Base-by-base conservation (phyloP, 2,329 filamentous ascomycete species). In the Aspergillus ruber region DNA sequence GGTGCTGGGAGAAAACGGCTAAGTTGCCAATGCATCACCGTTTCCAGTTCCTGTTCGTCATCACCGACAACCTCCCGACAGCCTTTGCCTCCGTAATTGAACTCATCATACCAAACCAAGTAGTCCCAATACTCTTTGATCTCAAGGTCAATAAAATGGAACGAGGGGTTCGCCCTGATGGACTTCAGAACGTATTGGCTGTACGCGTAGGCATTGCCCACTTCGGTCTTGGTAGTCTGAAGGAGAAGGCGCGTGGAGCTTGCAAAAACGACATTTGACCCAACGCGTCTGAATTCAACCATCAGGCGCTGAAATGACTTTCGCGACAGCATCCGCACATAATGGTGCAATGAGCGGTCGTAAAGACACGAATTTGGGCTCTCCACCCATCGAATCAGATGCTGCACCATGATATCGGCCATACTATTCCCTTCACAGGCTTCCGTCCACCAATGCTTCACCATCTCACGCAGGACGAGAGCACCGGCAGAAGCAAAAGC, bases 61-160 rank as follows among this genome's bases (percentile, higher is more conserved):
- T 76, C 76, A 56, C 84, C 83, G 6, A 86, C 77, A 3, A 96
- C 87, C 59, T 93, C 82, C 43, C 85, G 82, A 56, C 89, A 95
- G 3, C 88, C 93, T 62, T 94, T 94, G 51, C 93, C 93, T 47
- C 93, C 94, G 61, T 97, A 97, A 74, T 99, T 98, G 76, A 91
- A 96, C 69, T 96, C 89, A 58, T 99, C 93, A 57, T 97, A 97
- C 93, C 93, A 99, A 3, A 96, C 84, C 0, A 99, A 82, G 61
- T 96, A 97, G 67, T 99, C 93, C 93, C 93, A 99, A 69, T 96
- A 99, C 65, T 98, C 93, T 57, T 91, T 95, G 68, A 99, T 93
- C 59, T 96, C 88, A 3, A 99, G 77, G 60, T 98, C 93, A 53
- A 99, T 83, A 64, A 98, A 98, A 67, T 96, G 88, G 71, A 99